Conservation (phyloP, 305 asterid genomes). For the Ajuga reptans region DNA sequence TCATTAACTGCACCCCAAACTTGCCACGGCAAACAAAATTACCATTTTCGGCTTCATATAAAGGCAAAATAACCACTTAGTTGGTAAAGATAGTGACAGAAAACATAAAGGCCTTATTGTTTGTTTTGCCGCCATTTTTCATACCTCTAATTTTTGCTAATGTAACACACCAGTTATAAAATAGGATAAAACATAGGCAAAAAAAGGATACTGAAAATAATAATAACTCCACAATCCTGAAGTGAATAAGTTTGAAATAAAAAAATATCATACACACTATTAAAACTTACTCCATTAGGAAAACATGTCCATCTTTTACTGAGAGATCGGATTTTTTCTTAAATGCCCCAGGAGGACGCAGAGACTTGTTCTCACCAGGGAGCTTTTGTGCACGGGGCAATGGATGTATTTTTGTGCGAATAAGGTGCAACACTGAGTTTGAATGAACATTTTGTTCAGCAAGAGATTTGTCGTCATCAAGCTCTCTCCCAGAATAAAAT, state of each 20-base stretch:
- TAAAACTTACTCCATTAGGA: conserved; percentile 89
- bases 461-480: conserved; percentile 77
- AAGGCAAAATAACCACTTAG: no score
- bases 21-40: no score
- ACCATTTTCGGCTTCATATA: no score
- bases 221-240: not conserved
- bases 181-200: conserved; percentile 5
- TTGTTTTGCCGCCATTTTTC: no score
- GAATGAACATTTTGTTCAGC: conserved; percentile 74
- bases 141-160: no score
- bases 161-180: not conserved
- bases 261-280: not conserved
- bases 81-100: no score
- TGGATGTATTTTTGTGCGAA: conserved; percentile 77
- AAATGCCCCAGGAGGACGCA: conserved; percentile 99
- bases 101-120: no score
- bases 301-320: conserved; percentile 92
- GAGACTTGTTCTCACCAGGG: conserved; percentile 91
- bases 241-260: not conserved
- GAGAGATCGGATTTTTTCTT: conserved; percentile 98
- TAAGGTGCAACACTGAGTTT: conserved; percentile 89
- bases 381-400: conserved; percentile 93
- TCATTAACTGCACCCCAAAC: no score
- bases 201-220: conserved; percentile 9
- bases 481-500: conserved; percentile 76